These are phyloP conservation scores for Rhodotorula paludigena DNA, from an alignment of 768 basidiomycete genomes.

Conservation along the genomic window DNA sequence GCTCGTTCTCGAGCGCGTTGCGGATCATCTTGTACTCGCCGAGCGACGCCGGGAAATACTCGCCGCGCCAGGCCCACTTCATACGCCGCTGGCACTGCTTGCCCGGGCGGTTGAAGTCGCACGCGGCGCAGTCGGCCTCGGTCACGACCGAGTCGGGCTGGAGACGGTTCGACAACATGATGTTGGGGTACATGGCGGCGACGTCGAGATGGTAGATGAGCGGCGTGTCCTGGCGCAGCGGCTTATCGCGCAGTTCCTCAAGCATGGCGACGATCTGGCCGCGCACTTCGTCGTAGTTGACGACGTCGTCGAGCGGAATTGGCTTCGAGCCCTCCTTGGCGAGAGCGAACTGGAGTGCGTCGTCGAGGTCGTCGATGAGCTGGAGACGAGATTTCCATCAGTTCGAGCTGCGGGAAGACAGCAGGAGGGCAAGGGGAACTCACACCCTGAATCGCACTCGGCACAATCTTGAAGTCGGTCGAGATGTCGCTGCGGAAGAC, in stretches of 20 bases:
- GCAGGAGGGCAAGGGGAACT: background rate
- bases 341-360: constrained; percentile 82
- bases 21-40: constrained; percentile 99
- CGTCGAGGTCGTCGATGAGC: constrained; percentile 91
- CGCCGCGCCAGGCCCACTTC: constrained; percentile 98
- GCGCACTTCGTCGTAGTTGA: constrained; percentile 92
- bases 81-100: constrained; percentile 89
- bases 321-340: constrained; percentile 67
- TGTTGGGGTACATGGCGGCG: constrained; percentile 99
- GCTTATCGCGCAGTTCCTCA: constrained; percentile 84
- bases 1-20: constrained; percentile 90
- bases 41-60: constrained; percentile 92
- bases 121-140: constrained; percentile 92
- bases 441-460: constrained; percentile 69
- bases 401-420: background rate
- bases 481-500: constrained; percentile 95
- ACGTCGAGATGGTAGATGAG: constrained; percentile 98
- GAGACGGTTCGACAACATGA: constrained; percentile 98
- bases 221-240: constrained; percentile 79
- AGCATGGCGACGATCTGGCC: constrained; percentile 67
- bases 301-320: constrained; percentile 70
- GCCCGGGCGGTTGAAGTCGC: constrained; percentile 93
- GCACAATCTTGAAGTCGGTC: constrained; percentile 91
- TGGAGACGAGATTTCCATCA: constrained; percentile 45
- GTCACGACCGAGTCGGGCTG: constrained; percentile 98